Conservation (phyloP, 257 asterid species). For the Primulina eburnea region DNA sequence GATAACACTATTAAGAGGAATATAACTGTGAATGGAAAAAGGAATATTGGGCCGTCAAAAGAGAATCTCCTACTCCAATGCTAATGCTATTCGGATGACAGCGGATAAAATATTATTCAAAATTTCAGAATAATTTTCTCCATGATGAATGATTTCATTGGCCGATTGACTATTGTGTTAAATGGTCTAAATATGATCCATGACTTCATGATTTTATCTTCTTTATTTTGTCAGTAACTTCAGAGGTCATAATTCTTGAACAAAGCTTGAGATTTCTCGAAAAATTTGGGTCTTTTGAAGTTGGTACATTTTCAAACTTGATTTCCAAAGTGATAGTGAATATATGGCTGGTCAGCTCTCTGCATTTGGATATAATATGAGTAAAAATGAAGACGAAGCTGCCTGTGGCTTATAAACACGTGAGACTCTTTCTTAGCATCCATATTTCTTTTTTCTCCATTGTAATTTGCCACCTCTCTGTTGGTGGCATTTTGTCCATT, state of each 20-base stretch:
- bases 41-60: not conserved
- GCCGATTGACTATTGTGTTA: conserved; percentile 10
- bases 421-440: conserved; percentile 37
- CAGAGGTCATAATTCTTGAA: not conserved
- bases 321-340: conserved; percentile 88
- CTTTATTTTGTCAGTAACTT: conserved; percentile 3
- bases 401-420: conserved; percentile 97
- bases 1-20: not conserved
- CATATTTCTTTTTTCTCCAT: not conserved
- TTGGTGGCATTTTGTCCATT: not conserved
- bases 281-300: not conserved
- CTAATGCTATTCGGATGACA: not conserved
- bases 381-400: conserved; percentile 85
- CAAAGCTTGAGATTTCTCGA: not conserved
- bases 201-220: conserved; percentile 6
- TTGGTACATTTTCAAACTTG: conserved; percentile 15
- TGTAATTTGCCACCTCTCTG: not conserved
- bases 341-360: conserved; percentile 99
- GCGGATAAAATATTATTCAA: not conserved
- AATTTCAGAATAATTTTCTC: not conserved
- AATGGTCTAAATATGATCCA: conserved; percentile 7
- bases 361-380: conserved; percentile 85
- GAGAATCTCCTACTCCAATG: not conserved
- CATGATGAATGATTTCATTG: conserved; percentile 12
- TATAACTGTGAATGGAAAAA: conserved; percentile 10